Percentiles rank a stretch among this genome's conserved stretches.
Evolutionary conservation across 2,329 filamentous ascomycete species (phyloP).

Genomic region (Ceratocystis cacaofunesta): DNA sequence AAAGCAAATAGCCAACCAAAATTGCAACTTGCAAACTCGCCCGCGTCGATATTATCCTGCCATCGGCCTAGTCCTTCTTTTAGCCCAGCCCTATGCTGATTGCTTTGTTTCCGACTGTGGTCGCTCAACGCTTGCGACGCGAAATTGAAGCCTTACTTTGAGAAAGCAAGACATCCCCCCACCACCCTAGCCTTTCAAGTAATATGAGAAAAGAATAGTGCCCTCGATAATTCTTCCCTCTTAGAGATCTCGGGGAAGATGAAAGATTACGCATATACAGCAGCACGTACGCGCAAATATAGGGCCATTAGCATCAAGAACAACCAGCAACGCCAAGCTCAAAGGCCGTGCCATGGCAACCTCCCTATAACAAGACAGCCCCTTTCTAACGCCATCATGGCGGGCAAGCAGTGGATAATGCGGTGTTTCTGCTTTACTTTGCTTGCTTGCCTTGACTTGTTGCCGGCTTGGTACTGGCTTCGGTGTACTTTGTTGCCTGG

Average conservation of each 20-base stretch:
- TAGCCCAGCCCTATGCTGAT: background rate
- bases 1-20: background rate
- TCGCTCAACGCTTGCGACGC: background rate
- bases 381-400: background rate
- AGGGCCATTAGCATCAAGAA: background rate
- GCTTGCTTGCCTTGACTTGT: background rate
- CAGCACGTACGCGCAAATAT: background rate
- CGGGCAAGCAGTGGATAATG: background rate
- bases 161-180: background rate
- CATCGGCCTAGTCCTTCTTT: background rate
- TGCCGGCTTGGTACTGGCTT: background rate
- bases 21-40: background rate
- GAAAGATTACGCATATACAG: background rate
- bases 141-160: background rate
- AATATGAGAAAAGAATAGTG: background rate
- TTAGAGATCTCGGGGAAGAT: background rate
- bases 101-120: background rate
- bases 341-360: background rate
- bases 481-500: background rate
- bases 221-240: background rate
- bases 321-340: background rate
- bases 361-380: background rate
- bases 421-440: background rate
- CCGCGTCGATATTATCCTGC: background rate
- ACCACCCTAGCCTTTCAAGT: background rate